Base-by-base conservation (phyloP, 1,284 basidiomycete species). In the Tilletia walkeri region DNA sequence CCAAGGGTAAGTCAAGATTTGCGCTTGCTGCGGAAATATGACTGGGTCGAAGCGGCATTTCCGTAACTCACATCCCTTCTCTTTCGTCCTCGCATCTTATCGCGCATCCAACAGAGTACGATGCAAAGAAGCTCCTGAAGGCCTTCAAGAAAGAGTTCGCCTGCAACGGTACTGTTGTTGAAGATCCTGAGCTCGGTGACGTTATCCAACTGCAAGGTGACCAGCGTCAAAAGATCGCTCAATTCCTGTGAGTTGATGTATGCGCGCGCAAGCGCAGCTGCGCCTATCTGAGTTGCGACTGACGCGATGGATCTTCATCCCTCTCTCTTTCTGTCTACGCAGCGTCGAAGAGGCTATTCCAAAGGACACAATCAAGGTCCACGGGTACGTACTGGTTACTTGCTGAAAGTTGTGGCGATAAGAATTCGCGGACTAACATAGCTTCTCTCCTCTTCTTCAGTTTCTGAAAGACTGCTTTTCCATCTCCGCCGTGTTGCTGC, bases 101-200 rank as follows among this genome's bases (percentile, higher is more conserved):
- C 24, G 24, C 24, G 24, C 24, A 30, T 30, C 24, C 24, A 30
- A 45, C 41, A 45, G 41, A 45, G 41, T 99, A 95, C 86, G 94
- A 99, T 86, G 89, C 91, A 75, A 97, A 97, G 90, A 99, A 98
- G 87, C 89, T 99, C 76, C 88, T 99, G 85, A 98, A 99, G 86
- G 94, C 93, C 30, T 98, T 99, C 88, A 99, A 99, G 89, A 82
- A 96, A 92, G 94, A 97, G 87, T 98, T 99, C 81, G 96, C 96
- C 74, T 99, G 96, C 88, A 99, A 99, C 87, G 96, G 96, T 77
- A 96, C 92, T 75, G 89, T 99, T 81, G 93, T 97, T 79, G 93
- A 96, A 75, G 94, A 96, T 87, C 92, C 93, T 86, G 94, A 96
- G 86, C 90, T 94, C 86, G 96, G 96, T 72, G 89, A 95, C 86